phyloP scores from a whole-genome alignment of 2,329 filamentous ascomycete genomes.

The Calonectria naviculata region DNA sequence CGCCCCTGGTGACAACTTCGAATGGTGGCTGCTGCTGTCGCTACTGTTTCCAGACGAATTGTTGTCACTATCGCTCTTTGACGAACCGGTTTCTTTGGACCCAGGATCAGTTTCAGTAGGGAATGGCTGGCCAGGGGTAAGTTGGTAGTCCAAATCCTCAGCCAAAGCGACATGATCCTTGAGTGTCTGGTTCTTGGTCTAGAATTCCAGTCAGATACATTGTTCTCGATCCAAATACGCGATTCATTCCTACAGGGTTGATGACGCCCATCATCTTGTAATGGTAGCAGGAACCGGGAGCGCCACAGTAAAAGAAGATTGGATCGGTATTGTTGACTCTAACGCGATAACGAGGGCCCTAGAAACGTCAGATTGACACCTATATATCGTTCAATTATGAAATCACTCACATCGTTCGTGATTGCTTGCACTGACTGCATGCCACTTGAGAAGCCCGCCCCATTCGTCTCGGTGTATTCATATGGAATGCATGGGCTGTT shows the following conservation, averaged over 20 bases:
- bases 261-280: conserved; percentile 82
- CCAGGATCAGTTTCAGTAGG: conserved; percentile 57
- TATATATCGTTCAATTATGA: neutral
- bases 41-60: conserved; percentile 5
- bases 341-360: conserved; percentile 56
- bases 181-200: conserved; percentile 60
- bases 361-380: conserved; percentile 8
- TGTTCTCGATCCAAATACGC: neutral
- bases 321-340: conserved; percentile 71
- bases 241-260: conserved; percentile 66
- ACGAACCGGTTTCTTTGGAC: conserved; percentile 1
- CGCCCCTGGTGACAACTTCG: conserved; percentile 52
- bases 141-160: conserved; percentile 59
- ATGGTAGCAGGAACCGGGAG: conserved; percentile 70
- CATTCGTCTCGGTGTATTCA: conserved; percentile 60
- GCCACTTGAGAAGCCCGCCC: conserved; percentile 66
- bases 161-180: conserved; percentile 60
- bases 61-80: conserved; percentile 14
- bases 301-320: conserved; percentile 78
- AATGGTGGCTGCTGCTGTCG: conserved; percentile 2
- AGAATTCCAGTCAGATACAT: conserved; percentile 28
- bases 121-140: conserved; percentile 66
- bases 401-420: conserved; percentile 53
- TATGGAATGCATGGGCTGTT: conserved; percentile 72
- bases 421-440: conserved; percentile 58